Base-by-base conservation (phyloP, 805 yeast species). In the Ogataea methylovora region DNA sequence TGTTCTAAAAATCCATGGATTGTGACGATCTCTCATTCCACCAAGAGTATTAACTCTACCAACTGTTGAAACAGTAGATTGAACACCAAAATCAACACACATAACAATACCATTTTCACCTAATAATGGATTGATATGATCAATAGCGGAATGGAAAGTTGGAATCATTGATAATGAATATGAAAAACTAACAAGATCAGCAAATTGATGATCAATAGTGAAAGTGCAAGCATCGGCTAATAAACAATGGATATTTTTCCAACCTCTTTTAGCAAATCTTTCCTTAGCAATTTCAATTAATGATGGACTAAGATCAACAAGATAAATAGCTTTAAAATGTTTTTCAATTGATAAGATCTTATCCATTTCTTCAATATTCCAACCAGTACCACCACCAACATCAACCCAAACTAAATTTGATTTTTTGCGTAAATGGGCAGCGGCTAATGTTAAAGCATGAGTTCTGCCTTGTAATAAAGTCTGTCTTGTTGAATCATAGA, bases 91-190 rank as follows among this genome's bases (percentile, higher is more conserved):
- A 52, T 84, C 94, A 32, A 83, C 85, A 38, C 81, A 73, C 22
- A 82, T 76, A 36, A 82, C 63, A 11, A 83, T 54, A 27, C 92
- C 90, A 24, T 65, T 61, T 34, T 69, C 69, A 38, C 73, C 65
- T 44, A 84, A 57, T 33, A 69, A 51, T 13, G 62, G 52, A 25
- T 63, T 68, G 9, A 81, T 79, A 46, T 78, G 78, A 52, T 84
- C 94, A 42, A 84, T 65, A 9, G 85, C 82, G 9, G 88, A 77
- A 56, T 83, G 81, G 56, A 78, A 84, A 26, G 84, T 67, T 29
- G 94, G 94, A 48, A 84, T 84, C 94, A 84, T 84, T 14, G 90
- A 81, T 38, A 84, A 66, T 1, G 90, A 81, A 58, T 84, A 84
- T 7, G 88, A 80, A 52, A 83, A 79, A 8, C 94, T 81, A 44